A percentile compares a stretch with the other conserved stretches of the same genome.
Evolutionary conservation across 441 rosid genomes (phyloP).

Genomic region (Aleurites moluccanus): DNA sequence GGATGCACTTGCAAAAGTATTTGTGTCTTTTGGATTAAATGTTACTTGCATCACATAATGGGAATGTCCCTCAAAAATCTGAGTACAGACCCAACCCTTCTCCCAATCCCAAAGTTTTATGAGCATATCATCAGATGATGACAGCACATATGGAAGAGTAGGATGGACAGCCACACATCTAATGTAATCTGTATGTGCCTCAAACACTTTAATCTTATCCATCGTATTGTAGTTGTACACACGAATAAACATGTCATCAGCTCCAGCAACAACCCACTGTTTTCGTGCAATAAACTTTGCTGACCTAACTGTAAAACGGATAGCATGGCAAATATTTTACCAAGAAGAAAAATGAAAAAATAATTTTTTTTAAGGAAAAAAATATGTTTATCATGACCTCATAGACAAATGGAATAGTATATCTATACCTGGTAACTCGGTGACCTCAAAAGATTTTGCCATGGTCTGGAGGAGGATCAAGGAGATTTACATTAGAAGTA

Average conservation of each 20-base stretch:
- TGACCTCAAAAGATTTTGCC: conserved; percentile 69
- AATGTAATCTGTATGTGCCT: conserved; percentile 84
- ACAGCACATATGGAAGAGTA: conserved; percentile 68
- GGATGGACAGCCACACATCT: conserved; percentile 80
- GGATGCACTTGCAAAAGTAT: conserved; percentile 80
- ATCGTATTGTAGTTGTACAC: conserved; percentile 73
- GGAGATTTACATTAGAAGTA: background rate
- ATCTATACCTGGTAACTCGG: conserved; percentile 66
- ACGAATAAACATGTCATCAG: conserved; percentile 78
- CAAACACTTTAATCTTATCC: conserved; percentile 72
- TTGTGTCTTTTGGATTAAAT: conserved; percentile 73
- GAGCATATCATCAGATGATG: conserved; percentile 92
- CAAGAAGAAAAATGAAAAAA: background rate
- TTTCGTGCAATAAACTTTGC: conserved; percentile 75
- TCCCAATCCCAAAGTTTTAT: conserved; percentile 98
- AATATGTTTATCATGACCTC: background rate
- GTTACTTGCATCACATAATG: conserved; percentile 93
- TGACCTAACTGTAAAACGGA: conserved; percentile 59
- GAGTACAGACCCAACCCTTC: conserved; percentile 75
- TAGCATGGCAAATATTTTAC: background rate
- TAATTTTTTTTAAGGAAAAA: background rate
- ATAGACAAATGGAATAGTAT: background rate
- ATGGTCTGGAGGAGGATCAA: conserved; percentile 40
- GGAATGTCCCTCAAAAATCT: conserved; percentile 78
- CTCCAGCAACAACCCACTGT: conserved; percentile 90